These are phyloP conservation scores for Pelargonium nanum DNA, from an alignment of 345 rosid genomes.

Conservation along the genomic window DNA sequence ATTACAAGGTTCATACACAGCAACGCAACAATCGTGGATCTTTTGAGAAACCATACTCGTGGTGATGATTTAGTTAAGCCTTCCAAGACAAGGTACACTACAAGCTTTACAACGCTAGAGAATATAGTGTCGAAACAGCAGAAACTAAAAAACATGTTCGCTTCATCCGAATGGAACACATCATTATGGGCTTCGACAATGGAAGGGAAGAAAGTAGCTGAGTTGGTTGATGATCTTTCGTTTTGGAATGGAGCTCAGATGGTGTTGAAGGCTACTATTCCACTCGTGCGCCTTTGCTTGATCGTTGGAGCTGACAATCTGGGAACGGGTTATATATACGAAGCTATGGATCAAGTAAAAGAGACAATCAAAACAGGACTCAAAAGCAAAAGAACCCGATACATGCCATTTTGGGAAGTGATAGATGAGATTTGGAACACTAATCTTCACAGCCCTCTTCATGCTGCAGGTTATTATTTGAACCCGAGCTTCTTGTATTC, in stretches of 20 bases:
- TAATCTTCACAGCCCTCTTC: conserved; percentile 47
- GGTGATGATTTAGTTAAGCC: conserved; percentile 22
- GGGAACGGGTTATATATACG: conserved; percentile 49
- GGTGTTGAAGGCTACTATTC: conserved; percentile 33
- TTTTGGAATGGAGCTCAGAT: conserved; percentile 43
- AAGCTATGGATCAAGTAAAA: conserved; percentile 49
- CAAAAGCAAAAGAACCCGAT: conserved; percentile 14
- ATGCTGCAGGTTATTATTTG: conserved; percentile 55
- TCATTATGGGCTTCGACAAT: conserved; percentile 18
- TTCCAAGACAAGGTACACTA: conserved; percentile 26
- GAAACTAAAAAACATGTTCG: conserved; percentile 30
- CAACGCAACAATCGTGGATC: conserved; percentile 15
- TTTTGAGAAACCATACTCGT: conserved; percentile 16
- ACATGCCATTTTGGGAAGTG: conserved; percentile 37
- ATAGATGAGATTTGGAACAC: conserved; percentile 55
- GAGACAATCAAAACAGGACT: conserved; percentile 32
- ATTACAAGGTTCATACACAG: conserved; percentile 26
- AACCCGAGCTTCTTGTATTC: conserved; percentile 51
- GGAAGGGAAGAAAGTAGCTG: conserved; percentile 25
- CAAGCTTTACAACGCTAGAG: conserved; percentile 35
- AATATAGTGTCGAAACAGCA: conserved; percentile 31
- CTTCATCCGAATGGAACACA: conserved; percentile 30
- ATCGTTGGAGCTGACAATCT: conserved; percentile 25
- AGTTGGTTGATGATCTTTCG: conserved; percentile 22
- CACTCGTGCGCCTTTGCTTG: conserved; percentile 30